Evolutionary conservation across 2,329 filamentous ascomycete genomes (phyloP).

Genomic region (Thermothelomyces thermophilus): DNA sequence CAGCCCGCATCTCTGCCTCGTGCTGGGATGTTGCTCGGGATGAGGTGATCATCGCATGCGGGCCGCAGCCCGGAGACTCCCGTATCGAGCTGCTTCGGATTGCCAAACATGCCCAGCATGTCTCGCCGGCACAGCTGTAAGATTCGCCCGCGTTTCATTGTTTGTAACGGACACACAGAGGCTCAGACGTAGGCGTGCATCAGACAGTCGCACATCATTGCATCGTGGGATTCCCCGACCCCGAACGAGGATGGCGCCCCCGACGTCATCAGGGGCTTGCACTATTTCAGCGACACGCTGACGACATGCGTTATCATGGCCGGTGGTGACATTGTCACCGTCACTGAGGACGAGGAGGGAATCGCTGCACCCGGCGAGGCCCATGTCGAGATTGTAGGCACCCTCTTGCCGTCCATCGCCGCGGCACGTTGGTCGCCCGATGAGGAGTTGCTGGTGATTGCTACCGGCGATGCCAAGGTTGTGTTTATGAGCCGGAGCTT

Average conservation of each 20-base stretch:
- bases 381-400: conserved; percentile 90
- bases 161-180: neutral
- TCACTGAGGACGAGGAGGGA: conserved; percentile 65
- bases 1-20: conserved; percentile 61
- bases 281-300: conserved; percentile 75
- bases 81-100: conserved; percentile 65
- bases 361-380: conserved; percentile 51
- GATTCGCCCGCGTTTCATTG: conserved; percentile 19
- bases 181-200: conserved; percentile 25
- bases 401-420: conserved; percentile 84
- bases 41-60: conserved; percentile 75
- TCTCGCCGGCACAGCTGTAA: conserved; percentile 36
- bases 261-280: conserved; percentile 71
- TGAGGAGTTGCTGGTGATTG: conserved; percentile 80
- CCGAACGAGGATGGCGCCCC: conserved; percentile 67
- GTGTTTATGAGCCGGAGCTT: conserved; percentile 92
- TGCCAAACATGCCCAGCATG: conserved; percentile 34
- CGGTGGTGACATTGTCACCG: conserved; percentile 83
- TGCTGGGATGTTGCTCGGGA: conserved; percentile 81
- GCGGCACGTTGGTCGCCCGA: conserved; percentile 92
- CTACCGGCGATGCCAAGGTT: conserved; percentile 70
- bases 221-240: conserved; percentile 83
- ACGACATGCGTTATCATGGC: conserved; percentile 78
- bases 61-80: conserved; percentile 63
- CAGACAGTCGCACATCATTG: conserved; percentile 44